Evolutionary conservation across 2,329 filamentous ascomycete species (phyloP), one percentile per base, ranked within the genome.

Genomic region (Samsoniella hepiali): DNA sequence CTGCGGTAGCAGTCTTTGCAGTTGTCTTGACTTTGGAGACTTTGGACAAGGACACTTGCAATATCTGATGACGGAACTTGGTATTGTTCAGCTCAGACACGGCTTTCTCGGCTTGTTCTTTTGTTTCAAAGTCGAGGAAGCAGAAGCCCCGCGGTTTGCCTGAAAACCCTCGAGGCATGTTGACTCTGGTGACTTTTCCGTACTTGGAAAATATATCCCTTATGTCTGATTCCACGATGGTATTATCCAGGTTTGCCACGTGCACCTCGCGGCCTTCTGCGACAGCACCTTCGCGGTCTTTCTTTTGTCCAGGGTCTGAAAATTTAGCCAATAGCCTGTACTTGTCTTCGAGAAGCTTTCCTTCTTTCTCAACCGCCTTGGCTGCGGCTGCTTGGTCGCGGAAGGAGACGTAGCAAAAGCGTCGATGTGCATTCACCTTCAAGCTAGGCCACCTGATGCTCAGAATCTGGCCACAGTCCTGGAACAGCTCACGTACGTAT

Each of bases 321-420:
- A 96, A 91, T 75, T 93, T 93, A 9, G 87, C 90, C 47, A 88
- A 77, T 1, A 99, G 81, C 68, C 84, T 87, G 68, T 88, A 88
- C 34, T 85, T 84, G 32, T 86, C 86, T 31, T 89, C 89, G 0
- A 96, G 76, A 29, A 87, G 73, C 63, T 83, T 88, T 32, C 89
- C 89, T 71, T 97, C 84, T 56, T 97, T 83, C 64, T 85, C 78
- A 0, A 88, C 89, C 1, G 93, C 93, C 56, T 84, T 86, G 45
- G 86, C 82, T 0, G 93, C 91, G 59, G 85, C 84, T n/a, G 82
- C 81, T 3, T 83, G 76, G 38, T 87, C 86, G 55, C 87, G 83
- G 73, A 97, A 97, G n/a, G 96, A 91, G 7, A 97, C 83, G 74
- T 99, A 99, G 79, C 93, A 97, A 78, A 99, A 99, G 31, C 95